Evolutionary conservation across 2,329 filamentous ascomycete genomes (phyloP), one percentile per base, ranked within the genome.

Genomic region (Zasmidium citrigriseum): DNA sequence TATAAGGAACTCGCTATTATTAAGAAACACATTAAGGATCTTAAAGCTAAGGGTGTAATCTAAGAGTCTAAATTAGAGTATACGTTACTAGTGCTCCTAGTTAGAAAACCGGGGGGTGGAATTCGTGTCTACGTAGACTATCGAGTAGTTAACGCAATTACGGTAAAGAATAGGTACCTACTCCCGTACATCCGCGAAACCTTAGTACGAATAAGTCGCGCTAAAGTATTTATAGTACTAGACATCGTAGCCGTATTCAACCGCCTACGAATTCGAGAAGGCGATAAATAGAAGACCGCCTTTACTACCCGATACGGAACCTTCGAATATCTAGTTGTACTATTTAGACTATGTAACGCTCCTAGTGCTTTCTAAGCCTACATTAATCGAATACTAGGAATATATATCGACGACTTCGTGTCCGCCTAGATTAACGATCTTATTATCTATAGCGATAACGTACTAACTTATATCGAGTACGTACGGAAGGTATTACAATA

Each of bases 401-500:
- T 50, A 34, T 61, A 62, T 46, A 51, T 74, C 41, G 60, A 73
- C 58, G 55, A 53, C 2, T 63, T 60, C 16, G 52, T 62, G 7
- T 41, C 62, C 3, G 57, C 54, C 16, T 72, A 70, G 50, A 11
- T 73, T 4, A 54, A 72, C 53, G 51, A 72, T 46, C 66, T 70
- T n/a, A 47, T 69, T 14, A 64, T 75, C 16, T 75, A 67, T 60
- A 66, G 52, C 22, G 60, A 70, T 46, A 63, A n/a, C 9, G 10
- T 52, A 9, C 55, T 68, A 48, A 38, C 72, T 58, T 54, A 74
- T 62, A 44, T 56, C 2, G 38, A 66, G 38, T 47, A 72, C 48
- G 57, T 72, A 16, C 21, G 60, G 46, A n/a, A 62, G 49, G 63
- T 75, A 16, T 47, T 69, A 14, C 24, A 67, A 14, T 59, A 65